Conservation (phyloP, 345 rosid species). For the Sonneratia alba region DNA sequence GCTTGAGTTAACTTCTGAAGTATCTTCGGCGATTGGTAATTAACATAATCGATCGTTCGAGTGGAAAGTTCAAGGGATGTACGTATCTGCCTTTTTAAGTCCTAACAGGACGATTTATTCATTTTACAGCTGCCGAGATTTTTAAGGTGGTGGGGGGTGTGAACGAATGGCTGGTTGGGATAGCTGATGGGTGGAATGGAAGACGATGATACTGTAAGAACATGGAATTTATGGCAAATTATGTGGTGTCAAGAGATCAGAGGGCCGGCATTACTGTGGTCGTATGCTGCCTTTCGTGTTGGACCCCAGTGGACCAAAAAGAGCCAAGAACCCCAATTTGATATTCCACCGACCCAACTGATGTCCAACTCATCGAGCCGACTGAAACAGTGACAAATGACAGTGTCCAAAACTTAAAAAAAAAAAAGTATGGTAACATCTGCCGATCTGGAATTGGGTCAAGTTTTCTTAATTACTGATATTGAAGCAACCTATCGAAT, state of each 20-base stretch:
- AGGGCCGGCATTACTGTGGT: background rate
- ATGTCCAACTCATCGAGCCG: background rate
- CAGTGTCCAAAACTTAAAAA: background rate
- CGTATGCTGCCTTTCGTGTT: background rate
- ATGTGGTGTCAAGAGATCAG: background rate
- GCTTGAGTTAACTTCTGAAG: too few relatives aligned
- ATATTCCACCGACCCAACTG: conserved; percentile 1
- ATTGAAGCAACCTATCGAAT: background rate
- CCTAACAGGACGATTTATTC: too few relatives aligned
- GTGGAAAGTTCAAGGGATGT: too few relatives aligned
- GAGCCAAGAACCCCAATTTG: background rate
- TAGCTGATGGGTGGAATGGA: too few relatives aligned
- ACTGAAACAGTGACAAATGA: background rate
- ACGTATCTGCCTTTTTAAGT: too few relatives aligned
- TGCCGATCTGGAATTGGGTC: background rate
- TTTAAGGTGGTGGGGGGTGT: too few relatives aligned
- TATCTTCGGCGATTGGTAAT: too few relatives aligned
- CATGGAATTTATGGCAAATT: background rate
- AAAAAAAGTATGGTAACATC: too few relatives aligned
- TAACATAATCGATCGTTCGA: too few relatives aligned
- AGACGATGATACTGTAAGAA: background rate
- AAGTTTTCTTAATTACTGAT: background rate
- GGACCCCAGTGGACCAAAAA: background rate
- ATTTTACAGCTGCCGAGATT: too few relatives aligned
- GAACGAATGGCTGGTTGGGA: too few relatives aligned